Percentiles rank a stretch among this genome's conserved stretches.
phyloP scores from a whole-genome alignment of 169 alveolate species.

The Plasmodium sp. region DNA sequence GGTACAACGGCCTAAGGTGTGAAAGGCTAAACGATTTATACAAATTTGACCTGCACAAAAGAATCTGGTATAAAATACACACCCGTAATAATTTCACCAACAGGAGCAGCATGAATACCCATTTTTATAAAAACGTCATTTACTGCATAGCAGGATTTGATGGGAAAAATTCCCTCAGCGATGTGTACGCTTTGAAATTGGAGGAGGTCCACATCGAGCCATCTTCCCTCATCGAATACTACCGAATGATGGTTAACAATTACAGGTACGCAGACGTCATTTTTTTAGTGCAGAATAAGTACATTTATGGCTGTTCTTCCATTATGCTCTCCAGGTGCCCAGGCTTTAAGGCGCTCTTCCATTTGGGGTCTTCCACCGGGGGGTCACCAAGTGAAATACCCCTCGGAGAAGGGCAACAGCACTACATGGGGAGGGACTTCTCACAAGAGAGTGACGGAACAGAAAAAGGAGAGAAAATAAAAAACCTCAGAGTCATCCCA shows the following conservation, averaged over 20 bases:
- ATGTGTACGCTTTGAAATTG: slow-evolving; percentile 30
- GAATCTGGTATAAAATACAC: slow-evolving; percentile 13
- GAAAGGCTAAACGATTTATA: slow-evolving; percentile 18
- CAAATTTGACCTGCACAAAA: slow-evolving; percentile 27
- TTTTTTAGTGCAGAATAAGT: slow-evolving; percentile 3
- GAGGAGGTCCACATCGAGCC: slow-evolving; percentile 30
- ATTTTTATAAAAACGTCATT: slow-evolving; percentile 36
- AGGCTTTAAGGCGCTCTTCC: background rate
- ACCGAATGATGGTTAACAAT: slow-evolving; percentile 25
- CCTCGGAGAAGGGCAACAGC: background rate
- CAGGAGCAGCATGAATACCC: slow-evolving; percentile 21
- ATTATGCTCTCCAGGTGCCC: slow-evolving; percentile 28
- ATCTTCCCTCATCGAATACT: background rate
- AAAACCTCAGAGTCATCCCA: background rate
- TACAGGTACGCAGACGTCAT: slow-evolving; percentile 10
- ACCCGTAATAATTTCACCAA: slow-evolving; percentile 13
- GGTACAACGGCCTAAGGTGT: background rate
- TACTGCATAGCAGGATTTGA: slow-evolving; percentile 45
- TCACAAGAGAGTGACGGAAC: background rate
- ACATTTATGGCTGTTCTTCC: slow-evolving; percentile 20
- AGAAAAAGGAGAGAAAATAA: background rate
- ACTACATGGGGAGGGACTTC: background rate
- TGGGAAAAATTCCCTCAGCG: slow-evolving; percentile 10
- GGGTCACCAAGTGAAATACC: background rate
- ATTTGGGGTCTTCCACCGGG: background rate